These are phyloP conservation scores for Fusarium virguliforme DNA, from an alignment of 2,329 filamentous ascomycete genomes.

Conservation along the genomic window DNA sequence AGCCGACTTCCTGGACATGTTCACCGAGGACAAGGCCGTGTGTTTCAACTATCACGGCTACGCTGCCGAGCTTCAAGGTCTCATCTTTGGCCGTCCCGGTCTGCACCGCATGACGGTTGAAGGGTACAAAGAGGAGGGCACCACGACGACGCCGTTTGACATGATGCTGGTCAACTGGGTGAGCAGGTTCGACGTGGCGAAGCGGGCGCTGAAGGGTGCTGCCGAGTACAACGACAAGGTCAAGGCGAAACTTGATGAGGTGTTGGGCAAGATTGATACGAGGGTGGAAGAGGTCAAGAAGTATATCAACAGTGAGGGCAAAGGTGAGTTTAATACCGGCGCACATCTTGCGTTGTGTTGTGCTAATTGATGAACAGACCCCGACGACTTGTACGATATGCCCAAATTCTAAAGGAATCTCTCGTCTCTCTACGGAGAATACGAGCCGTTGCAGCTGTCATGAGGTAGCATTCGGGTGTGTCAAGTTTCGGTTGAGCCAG, in stretches of 20 bases:
- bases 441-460: background rate
- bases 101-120: slow-evolving; percentile 69
- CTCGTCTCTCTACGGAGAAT: too few species aligned
- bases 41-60: slow-evolving; percentile 81
- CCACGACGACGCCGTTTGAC: slow-evolving; percentile 78
- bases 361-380: slow-evolving; percentile 36
- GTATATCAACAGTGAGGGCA: slow-evolving; percentile 68
- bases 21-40: slow-evolving; percentile 69
- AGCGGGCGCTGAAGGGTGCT: slow-evolving; percentile 67
- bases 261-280: slow-evolving; percentile 64
- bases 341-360: too few species aligned
- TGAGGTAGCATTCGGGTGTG: background rate
- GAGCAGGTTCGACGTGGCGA: slow-evolving; percentile 73
- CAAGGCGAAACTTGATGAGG: slow-evolving; percentile 61
- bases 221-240: slow-evolving; percentile 66
- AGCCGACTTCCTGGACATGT: slow-evolving; percentile 69
- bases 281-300: slow-evolving; percentile 65
- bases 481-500: background rate
- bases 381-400: slow-evolving; percentile 44
- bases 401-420: slow-evolving; percentile 34
- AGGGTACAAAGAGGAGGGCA: slow-evolving; percentile 76
- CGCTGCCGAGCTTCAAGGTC: slow-evolving; percentile 70
- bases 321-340: slow-evolving; percentile 58
- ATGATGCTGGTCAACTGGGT: slow-evolving; percentile 78
- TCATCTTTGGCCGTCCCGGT: slow-evolving; percentile 72